Evolutionary conservation across 2,329 filamentous ascomycete genomes (phyloP).

Genomic region (Aspergillus latus): DNA sequence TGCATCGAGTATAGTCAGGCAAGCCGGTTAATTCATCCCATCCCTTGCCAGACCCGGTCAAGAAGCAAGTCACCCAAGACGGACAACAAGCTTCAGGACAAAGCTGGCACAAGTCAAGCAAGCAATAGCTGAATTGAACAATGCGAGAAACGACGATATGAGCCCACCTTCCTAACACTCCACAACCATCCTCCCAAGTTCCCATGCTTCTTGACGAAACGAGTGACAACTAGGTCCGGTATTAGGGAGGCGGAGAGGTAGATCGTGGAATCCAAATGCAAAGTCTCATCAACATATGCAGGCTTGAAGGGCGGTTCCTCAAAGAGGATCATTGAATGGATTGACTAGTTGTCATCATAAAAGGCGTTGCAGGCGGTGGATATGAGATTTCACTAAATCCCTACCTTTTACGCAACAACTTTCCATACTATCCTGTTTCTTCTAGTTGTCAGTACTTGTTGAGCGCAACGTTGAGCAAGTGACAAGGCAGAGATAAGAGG

Average conservation of each 20-base stretch:
- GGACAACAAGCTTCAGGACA: conserved; percentile 31
- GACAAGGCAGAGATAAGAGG: conserved; percentile 15
- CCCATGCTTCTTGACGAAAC: conserved; percentile 14
- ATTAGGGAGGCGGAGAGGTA: conserved; percentile 41
- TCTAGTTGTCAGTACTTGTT: conserved; percentile 20
- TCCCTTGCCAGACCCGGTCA: conserved; percentile 37
- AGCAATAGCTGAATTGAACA: conserved; percentile 25
- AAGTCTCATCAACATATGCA: conserved; percentile 21
- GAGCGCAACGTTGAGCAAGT: conserved; percentile 8
- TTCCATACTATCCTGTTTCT: conserved; percentile 12
- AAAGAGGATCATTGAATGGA: conserved; percentile 59
- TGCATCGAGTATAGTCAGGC: conserved; percentile 31
- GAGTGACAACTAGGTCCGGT: conserved; percentile 40
- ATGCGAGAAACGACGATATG: conserved; percentile 25
- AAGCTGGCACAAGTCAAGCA: conserved; percentile 39
- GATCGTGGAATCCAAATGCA: conserved; percentile 27
- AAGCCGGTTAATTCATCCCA: conserved; percentile 47
- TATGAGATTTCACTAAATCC: conserved; percentile 16
- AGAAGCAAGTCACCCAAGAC: conserved; percentile 39
- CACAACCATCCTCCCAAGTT: conserved; percentile 48
- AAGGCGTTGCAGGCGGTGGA: conserved; percentile 21
- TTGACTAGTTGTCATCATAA: conserved; percentile 62
- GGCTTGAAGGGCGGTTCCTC: conserved; percentile 41
- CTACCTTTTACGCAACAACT: conserved; percentile 24
- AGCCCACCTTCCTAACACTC: conserved; percentile 32